These are phyloP conservation scores for Saraca asoca DNA, from an alignment of 331 rosid genomes.

Conservation along the genomic window DNA sequence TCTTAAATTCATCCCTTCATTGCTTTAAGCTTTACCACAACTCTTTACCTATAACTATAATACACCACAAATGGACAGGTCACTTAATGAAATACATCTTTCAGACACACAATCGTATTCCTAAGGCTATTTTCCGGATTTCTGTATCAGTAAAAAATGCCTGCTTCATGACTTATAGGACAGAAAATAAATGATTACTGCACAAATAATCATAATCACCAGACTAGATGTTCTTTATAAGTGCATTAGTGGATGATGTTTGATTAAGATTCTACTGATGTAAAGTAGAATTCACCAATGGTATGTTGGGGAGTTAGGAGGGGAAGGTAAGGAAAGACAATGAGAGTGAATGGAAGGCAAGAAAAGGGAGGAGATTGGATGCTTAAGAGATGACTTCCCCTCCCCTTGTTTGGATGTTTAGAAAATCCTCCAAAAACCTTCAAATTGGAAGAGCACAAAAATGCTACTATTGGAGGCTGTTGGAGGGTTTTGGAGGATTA, in stretches of 20 bases:
- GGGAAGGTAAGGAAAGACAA: too few relatives aligned
- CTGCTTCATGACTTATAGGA: not conserved
- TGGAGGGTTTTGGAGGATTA: too few relatives aligned
- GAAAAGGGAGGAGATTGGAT: too few relatives aligned
- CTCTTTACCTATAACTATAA: too few relatives aligned
- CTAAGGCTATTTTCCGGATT: not conserved
- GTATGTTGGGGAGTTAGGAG: too few relatives aligned
- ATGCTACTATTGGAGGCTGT: too few relatives aligned
- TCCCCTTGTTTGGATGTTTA: too few relatives aligned
- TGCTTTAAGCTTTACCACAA: slow-evolving; percentile 9
- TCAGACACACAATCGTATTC: not conserved
- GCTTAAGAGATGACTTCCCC: too few relatives aligned
- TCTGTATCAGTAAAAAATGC: not conserved
- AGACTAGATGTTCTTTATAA: not conserved
- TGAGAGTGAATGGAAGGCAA: too few relatives aligned
- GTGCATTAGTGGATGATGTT: not conserved
- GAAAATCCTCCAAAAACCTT: too few relatives aligned
- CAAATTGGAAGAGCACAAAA: too few relatives aligned
- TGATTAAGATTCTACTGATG: not conserved
- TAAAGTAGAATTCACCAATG: not conserved
- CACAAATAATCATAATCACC: not conserved
- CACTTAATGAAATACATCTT: not conserved
- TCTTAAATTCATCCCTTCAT: not conserved
- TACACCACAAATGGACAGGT: not conserved
- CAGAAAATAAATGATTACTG: not conserved